Evolutionary conservation across 179 eudicot species (phyloP).

Genomic region (Carnegiea gigantea): DNA sequence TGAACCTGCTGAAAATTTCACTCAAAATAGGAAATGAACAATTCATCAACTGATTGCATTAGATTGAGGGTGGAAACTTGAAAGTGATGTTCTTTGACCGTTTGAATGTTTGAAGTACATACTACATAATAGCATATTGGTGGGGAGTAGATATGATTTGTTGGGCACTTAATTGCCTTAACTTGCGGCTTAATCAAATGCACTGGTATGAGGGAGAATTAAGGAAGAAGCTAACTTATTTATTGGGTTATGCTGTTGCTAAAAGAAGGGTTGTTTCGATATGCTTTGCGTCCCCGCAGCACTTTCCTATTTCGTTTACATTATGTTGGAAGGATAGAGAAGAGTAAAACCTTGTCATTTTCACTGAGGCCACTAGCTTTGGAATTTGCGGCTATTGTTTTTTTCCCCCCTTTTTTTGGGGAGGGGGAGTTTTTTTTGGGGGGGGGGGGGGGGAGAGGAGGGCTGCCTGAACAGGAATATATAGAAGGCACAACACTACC

Average conservation of each 20-base stretch:
- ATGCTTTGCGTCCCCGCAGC: slow-evolving; percentile 9
- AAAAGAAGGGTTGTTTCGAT: background rate
- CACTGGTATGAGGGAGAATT: background rate
- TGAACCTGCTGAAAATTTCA: background rate
- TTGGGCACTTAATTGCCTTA: background rate
- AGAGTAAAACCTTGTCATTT: background rate
- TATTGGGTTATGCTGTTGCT: background rate
- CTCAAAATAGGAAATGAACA: background rate
- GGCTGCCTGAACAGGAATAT: too few species aligned
- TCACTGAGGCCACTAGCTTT: background rate
- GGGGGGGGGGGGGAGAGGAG: too few species aligned
- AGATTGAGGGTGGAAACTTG: background rate
- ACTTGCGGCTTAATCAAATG: background rate
- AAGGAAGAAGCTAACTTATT: too few species aligned
- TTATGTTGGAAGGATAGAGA: too few species aligned
- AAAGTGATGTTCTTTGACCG: too few species aligned
- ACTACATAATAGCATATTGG: background rate
- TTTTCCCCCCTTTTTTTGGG: too few species aligned
- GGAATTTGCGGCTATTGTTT: background rate
- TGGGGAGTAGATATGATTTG: background rate
- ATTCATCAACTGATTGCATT: background rate
- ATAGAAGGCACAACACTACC: too few species aligned
- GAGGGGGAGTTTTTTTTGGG: too few species aligned
- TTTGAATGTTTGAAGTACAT: too few species aligned
- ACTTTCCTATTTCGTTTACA: background rate